These are phyloP conservation scores for Rubia occidens DNA, from an alignment of 305 asterid species.

Conservation along the genomic window DNA sequence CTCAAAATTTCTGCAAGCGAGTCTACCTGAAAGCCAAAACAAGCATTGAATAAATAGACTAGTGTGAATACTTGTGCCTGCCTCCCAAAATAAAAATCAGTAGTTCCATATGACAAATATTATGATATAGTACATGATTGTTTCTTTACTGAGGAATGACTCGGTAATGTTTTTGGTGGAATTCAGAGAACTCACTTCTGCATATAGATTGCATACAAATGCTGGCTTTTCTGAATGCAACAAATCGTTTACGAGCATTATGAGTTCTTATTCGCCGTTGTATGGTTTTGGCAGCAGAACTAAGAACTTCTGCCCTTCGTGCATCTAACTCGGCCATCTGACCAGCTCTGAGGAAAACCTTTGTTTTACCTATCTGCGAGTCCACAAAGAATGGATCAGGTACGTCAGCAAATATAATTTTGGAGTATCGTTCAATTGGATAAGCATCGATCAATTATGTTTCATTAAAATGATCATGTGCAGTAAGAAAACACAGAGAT, in stretches of 20 bases:
- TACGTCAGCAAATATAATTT: not conserved
- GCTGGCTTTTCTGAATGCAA: conserved; percentile 54
- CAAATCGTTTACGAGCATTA: conserved; percentile 62
- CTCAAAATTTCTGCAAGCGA: conserved; percentile 57
- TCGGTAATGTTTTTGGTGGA: conserved; percentile 13
- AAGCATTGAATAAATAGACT: conserved; percentile 11
- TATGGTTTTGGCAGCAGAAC: conserved; percentile 71
- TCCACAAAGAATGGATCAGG: conserved; percentile 18
- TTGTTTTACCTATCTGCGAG: conserved; percentile 90
- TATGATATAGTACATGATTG: not conserved
- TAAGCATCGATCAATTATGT: not conserved
- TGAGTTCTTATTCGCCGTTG: conserved; percentile 80
- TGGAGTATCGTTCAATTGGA: not conserved
- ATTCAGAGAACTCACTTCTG: conserved; percentile 53
- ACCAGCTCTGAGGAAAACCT: conserved; percentile 98
- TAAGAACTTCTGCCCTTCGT: conserved; percentile 85
- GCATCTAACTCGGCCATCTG: conserved; percentile 99
- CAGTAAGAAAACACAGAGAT: conserved; percentile 5
- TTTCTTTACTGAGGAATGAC: not conserved
- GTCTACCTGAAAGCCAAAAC: conserved; percentile 50
- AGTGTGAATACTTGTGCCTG: conserved; percentile 11
- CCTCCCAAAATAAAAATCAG: not conserved
- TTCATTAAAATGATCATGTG: not conserved
- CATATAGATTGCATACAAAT: conserved; percentile 65
- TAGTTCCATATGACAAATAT: not conserved